These are phyloP conservation scores for Pseudomicrostroma phylloplanum DNA, from an alignment of 1,284 basidiomycete species.

Conservation along the genomic window DNA sequence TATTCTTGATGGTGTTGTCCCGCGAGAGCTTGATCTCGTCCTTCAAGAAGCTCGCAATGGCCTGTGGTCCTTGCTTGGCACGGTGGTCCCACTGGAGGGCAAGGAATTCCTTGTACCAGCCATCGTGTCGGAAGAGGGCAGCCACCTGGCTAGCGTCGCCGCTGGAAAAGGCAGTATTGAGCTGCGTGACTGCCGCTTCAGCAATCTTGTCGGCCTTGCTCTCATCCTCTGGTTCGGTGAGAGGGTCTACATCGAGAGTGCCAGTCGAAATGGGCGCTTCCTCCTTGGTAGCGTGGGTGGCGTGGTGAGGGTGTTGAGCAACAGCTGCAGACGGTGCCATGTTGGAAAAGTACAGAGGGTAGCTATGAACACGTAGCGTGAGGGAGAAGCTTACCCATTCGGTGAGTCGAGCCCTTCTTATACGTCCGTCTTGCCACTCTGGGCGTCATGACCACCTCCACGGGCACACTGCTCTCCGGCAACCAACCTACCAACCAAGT, in stretches of 20 bases:
- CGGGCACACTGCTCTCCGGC: too few relatives aligned
- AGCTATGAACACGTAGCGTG: slow-evolving; percentile 12
- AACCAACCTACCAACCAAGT: too few relatives aligned
- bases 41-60: neutral
- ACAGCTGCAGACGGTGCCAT: slow-evolving; percentile 7
- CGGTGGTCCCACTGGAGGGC: slow-evolving; percentile 6
- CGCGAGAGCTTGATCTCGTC: neutral
- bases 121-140: slow-evolving; percentile 6
- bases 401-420: neutral
- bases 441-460: too few relatives aligned
- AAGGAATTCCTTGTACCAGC: slow-evolving; percentile 2
- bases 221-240: neutral
- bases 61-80: neutral
- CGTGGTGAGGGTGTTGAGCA: neutral
- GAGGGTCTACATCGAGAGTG: slow-evolving; percentile 3
- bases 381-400: too few relatives aligned
- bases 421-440: neutral
- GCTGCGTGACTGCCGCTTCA: neutral
- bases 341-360: slow-evolving; percentile 58
- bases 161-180: slow-evolving; percentile 4
- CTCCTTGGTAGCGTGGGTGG: neutral
- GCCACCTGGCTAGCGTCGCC: neutral
- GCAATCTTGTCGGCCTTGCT: neutral
- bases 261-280: neutral
- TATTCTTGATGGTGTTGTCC: neutral